phyloP scores from a whole-genome alignment of 768 basidiomycete species.

The Pleurotus ostreatus region DNA sequence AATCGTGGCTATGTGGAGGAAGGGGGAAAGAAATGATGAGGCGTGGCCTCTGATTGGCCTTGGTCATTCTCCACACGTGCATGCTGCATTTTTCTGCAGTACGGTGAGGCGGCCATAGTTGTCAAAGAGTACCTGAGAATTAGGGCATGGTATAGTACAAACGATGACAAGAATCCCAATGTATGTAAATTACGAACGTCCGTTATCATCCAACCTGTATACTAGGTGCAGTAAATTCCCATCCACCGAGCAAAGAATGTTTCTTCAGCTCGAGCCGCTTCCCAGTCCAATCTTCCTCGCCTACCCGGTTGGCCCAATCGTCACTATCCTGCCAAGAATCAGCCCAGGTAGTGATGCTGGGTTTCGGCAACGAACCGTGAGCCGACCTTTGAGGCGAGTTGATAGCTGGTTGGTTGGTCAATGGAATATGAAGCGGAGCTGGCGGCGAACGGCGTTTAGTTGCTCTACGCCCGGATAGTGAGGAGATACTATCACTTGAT shows the following conservation, averaged over 20 bases:
- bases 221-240: constrained; percentile 14
- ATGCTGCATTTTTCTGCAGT: background rate
- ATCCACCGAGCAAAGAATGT: constrained; percentile 21
- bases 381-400: constrained; percentile 25
- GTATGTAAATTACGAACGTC: background rate
- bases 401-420: constrained; percentile 26
- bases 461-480: constrained; percentile 25
- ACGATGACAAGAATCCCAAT: too few species aligned
- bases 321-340: constrained; percentile 49
- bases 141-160: too few species aligned
- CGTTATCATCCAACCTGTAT: constrained; percentile 16
- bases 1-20: background rate
- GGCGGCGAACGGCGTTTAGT: constrained; percentile 37
- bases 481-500: constrained; percentile 15
- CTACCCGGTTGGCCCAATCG: constrained; percentile 48
- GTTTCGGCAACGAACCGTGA: constrained; percentile 11
- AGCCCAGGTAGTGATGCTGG: constrained; percentile 29
- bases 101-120: too few species aligned
- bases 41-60: background rate
- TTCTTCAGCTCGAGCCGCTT: constrained; percentile 34
- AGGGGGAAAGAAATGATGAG: background rate
- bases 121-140: too few species aligned
- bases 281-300: constrained; percentile 46
- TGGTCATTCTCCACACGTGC: constrained; percentile 8
- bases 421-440: constrained; percentile 35